phyloP scores from a whole-genome alignment of 192 early-diverging fungal species.

The Umbelopsis sp. region DNA sequence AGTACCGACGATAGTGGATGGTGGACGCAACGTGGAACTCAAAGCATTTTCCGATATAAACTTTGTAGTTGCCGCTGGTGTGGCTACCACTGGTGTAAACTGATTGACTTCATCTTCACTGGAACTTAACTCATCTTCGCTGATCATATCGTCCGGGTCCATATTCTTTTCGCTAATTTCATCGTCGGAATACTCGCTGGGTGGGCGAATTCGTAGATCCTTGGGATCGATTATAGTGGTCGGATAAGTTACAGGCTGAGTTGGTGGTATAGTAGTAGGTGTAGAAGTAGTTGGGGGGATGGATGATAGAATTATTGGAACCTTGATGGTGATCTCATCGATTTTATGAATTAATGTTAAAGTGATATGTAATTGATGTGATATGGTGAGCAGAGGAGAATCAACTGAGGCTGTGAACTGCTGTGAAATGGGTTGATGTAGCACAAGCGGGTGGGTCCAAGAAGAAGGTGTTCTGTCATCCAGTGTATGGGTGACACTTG shows the following conservation, averaged over 20 bases:
- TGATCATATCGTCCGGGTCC: not conserved
- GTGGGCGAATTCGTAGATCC: not conserved
- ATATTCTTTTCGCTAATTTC: not conserved
- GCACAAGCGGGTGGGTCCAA: conserved; percentile 30
- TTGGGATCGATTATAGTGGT: not conserved
- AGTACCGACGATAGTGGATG: not conserved
- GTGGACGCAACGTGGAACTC: conserved; percentile 1
- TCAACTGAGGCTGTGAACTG: conserved; percentile 18
- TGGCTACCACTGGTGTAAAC: not conserved
- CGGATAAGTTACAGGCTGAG: not conserved
- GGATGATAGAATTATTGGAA: conserved; percentile 34
- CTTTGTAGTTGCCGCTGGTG: not conserved
- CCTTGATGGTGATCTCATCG: conserved; percentile 30
- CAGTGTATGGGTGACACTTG: conserved; percentile 24
- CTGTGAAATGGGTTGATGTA: conserved; percentile 25
- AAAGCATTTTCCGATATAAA: not conserved
- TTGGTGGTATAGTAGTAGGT: not conserved
- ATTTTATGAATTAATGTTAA: conserved; percentile 29
- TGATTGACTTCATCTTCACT: not conserved
- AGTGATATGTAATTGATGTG: conserved; percentile 33
- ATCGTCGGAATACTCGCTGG: not conserved
- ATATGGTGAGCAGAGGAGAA: conserved; percentile 31
- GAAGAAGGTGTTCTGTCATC: conserved; percentile 19
- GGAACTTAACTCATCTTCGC: not conserved
- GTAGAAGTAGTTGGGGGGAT: not conserved